Base-by-base conservation (phyloP, 352 stramenopile genomes). In the Globisporangium recalcitrans region DNA sequence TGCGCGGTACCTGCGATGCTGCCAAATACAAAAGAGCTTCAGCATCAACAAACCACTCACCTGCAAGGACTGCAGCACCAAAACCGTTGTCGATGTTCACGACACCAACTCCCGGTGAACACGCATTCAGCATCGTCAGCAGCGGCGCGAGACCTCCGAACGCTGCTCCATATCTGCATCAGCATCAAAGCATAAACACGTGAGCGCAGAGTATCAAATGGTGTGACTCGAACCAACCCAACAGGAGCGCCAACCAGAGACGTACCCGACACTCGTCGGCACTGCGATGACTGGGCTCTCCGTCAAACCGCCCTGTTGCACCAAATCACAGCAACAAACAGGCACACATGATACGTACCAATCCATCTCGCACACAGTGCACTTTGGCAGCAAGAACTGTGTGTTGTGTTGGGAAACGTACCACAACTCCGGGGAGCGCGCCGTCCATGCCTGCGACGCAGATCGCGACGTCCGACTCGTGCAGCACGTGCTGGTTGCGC, bases 51-150 rank as follows among this genome's bases (percentile, higher is more conserved):
- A 10, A 48, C 14, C 14, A 44, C 65, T 62, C 67, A 94, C 85
- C 80, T 74, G 95, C 97, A 27, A 98, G 86, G 0, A 97, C 93
- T 9, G 96, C 97, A 4, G 93, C 97, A 6, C 96, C 96, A 76
- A 99, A 99, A 36, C 97, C 97, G 69, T 99, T 99, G 75, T 99
- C 97, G 63, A 99, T 98, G 72, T 99, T 99, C n/a, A 99, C 94
- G 40, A 99, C 95, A n/a, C 90, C 92, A 2, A 99, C 95, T n/a
- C 97, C 97, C 14, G 97, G 97, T 46, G 93, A 97, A 70, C 96
- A 99, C 21, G 89, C 95, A 72, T 99, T 99, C 34, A 99, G 78
- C 96, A 99, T 99, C 10, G 96, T 98, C 19, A 99, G 74, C 49
- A 99, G 75, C 0, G 96, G 96, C 54, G 93, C 96, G 10, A 99